Conservation (phyloP, 306 rosid genomes). For the Luffa aegyptiaca region DNA sequence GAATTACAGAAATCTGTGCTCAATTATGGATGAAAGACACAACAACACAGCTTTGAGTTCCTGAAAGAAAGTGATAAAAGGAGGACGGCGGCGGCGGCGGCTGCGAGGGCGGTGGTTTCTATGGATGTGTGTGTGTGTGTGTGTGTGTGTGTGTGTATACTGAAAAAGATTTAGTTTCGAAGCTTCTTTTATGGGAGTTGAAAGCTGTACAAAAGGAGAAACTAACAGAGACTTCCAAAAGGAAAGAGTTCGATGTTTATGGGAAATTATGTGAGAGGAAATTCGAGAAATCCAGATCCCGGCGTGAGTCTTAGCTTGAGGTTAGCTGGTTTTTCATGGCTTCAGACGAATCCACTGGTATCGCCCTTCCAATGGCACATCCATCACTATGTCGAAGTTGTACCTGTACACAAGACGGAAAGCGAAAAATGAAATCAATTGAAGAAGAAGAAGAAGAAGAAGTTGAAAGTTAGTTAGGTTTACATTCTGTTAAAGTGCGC, state of each 20-base stretch:
- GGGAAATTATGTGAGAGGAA: not conserved
- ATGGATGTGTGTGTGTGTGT: not conserved
- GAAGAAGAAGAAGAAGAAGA: not conserved
- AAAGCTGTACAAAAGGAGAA: slow-evolving; percentile 10
- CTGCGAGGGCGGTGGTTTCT: not conserved
- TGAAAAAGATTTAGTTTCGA: slow-evolving; percentile 3
- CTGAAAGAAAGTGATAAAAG: not conserved
- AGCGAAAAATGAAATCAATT: not conserved
- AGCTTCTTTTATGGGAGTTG: not conserved
- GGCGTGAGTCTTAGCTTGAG: not conserved
- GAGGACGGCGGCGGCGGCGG: not conserved
- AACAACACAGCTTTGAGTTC: not conserved
- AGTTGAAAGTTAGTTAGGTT: slow-evolving; percentile 53
- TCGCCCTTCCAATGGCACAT: slow-evolving; percentile 80
- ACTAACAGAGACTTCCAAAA: not conserved
- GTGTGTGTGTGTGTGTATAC: not conserved
- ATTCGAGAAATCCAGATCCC: not conserved
- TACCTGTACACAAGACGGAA: slow-evolving; percentile 39
- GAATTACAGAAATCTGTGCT: slow-evolving; percentile 8
- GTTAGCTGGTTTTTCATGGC: slow-evolving; percentile 20
- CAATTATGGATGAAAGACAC: slow-evolving; percentile 5
- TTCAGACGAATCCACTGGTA: slow-evolving; percentile 80
- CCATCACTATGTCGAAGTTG: slow-evolving; percentile 82
- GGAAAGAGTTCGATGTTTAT: not conserved
- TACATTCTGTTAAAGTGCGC: slow-evolving; percentile 39